phyloP scores from a whole-genome alignment of 345 rosid species.

The Theobroma cacao region DNA sequence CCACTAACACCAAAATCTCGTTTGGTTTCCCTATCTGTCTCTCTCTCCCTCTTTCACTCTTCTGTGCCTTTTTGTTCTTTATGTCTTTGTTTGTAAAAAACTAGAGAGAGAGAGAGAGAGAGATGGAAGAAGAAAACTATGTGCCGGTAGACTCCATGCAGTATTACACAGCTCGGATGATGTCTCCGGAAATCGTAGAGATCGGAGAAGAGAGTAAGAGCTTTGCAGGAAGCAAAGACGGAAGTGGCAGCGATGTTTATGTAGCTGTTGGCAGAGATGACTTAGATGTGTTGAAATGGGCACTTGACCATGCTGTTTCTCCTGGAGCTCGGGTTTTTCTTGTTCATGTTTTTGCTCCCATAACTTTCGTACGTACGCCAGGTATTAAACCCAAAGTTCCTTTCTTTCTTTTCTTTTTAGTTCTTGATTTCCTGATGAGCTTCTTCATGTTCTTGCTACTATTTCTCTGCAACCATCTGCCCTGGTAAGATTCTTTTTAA shows the following conservation, averaged over 20 bases:
- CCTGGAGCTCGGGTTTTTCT: slow-evolving; percentile 51
- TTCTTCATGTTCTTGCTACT: background rate
- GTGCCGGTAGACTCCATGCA: slow-evolving; percentile 19
- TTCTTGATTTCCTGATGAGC: background rate
- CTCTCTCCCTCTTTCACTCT: slow-evolving; percentile 19
- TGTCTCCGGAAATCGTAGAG: slow-evolving; percentile 65
- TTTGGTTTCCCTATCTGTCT: too few relatives aligned
- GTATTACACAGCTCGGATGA: slow-evolving; percentile 21
- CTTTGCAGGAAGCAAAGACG: slow-evolving; percentile 23
- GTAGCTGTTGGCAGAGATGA: slow-evolving; percentile 70
- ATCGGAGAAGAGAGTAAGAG: slow-evolving; percentile 49
- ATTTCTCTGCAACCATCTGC: too few relatives aligned
- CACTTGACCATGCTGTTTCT: slow-evolving; percentile 43
- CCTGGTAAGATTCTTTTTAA: background rate
- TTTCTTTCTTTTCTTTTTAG: too few relatives aligned
- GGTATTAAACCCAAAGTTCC: slow-evolving; percentile 25
- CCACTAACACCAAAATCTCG: slow-evolving; percentile 25
- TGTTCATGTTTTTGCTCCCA: slow-evolving; percentile 57
- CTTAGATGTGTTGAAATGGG: slow-evolving; percentile 51
- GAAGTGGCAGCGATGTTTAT: slow-evolving; percentile 38
- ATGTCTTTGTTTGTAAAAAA: background rate
- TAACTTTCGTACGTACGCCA: slow-evolving; percentile 50
- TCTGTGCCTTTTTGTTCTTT: background rate
- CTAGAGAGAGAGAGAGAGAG: background rate
- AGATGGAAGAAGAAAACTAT: slow-evolving; percentile 24